Evolutionary conservation across 331 rosid species (phyloP).

Genomic region (Saraca asoca): DNA sequence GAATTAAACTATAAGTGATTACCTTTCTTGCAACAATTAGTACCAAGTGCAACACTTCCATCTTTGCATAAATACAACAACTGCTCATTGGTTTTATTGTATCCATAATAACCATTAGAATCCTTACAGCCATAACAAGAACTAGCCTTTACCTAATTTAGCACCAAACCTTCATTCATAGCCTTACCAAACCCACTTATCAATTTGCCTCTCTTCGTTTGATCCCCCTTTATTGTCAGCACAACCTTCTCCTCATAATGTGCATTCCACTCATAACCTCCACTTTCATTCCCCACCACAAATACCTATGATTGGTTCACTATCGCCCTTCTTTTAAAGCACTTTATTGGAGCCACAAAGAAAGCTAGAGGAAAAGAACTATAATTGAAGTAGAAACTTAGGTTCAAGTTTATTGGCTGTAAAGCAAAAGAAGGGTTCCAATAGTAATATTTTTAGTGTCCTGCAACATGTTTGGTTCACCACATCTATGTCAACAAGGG

Average conservation of each 20-base stretch:
- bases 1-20: too few species aligned
- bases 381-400: conserved; percentile 53
- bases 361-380: not conserved
- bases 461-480: conserved; percentile 38
- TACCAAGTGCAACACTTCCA: conserved; percentile 9
- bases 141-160: conserved; percentile 28
- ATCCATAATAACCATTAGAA: too few species aligned
- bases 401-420: conserved; percentile 27
- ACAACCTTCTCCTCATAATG: conserved; percentile 36
- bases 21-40: conserved; percentile 39
- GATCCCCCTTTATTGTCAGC: conserved; percentile 26
- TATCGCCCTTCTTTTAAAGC: not conserved
- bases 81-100: too few species aligned
- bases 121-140: too few species aligned
- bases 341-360: conserved; percentile 15
- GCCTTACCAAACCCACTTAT: conserved; percentile 30
- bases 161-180: too few species aligned
- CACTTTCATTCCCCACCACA: not conserved
- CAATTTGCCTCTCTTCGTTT: not conserved
- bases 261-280: conserved; percentile 1
- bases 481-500: conserved; percentile 44
- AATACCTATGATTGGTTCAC: conserved; percentile 43
- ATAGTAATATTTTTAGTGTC: conserved; percentile 33
- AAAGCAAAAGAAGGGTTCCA: conserved; percentile 23
- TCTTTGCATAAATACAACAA: conserved; percentile 38